Evolutionary conservation across 2,329 filamentous ascomycete genomes (phyloP).

Genomic region (Diaporthe citriasiana): DNA sequence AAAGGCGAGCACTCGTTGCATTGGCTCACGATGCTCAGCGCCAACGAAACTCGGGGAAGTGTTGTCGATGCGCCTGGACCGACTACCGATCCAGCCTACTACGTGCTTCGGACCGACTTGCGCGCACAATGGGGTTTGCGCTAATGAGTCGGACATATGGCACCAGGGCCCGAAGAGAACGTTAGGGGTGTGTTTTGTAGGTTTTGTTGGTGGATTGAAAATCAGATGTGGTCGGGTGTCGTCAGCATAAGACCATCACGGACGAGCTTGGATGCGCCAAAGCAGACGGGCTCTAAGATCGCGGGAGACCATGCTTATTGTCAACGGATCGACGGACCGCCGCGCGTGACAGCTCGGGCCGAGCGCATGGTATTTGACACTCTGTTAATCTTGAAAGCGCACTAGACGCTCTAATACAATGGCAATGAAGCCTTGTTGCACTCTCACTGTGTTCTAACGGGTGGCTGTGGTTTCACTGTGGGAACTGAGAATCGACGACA

Average conservation of each 20-base stretch:
- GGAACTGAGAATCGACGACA: background rate
- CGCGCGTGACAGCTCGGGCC: constrained; percentile 2
- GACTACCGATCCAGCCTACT: background rate
- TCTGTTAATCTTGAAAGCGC: constrained; percentile 12
- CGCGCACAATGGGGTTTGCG: background rate
- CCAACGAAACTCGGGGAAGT: background rate
- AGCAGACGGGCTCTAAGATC: background rate
- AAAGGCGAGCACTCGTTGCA: background rate
- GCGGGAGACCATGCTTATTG: background rate
- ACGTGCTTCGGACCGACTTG: background rate
- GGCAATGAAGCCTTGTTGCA: background rate
- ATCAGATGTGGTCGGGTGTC: background rate
- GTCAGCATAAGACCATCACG: constrained; percentile 28
- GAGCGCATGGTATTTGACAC: background rate
- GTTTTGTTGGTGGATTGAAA: background rate
- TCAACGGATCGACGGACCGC: background rate
- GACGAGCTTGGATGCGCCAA: constrained; percentile 11
- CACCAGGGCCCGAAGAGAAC: background rate
- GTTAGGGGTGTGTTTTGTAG: background rate
- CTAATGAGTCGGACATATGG: background rate
- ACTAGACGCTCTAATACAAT: constrained; percentile 27
- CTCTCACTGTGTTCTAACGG: background rate
- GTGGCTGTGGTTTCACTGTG: background rate
- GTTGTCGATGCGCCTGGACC: background rate
- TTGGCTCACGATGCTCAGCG: background rate